Percentiles rank a stretch among this genome's conserved stretches.
phyloP scores from a whole-genome alignment of 805 yeast genomes.

The Monosporozyma yasuniensis region DNA sequence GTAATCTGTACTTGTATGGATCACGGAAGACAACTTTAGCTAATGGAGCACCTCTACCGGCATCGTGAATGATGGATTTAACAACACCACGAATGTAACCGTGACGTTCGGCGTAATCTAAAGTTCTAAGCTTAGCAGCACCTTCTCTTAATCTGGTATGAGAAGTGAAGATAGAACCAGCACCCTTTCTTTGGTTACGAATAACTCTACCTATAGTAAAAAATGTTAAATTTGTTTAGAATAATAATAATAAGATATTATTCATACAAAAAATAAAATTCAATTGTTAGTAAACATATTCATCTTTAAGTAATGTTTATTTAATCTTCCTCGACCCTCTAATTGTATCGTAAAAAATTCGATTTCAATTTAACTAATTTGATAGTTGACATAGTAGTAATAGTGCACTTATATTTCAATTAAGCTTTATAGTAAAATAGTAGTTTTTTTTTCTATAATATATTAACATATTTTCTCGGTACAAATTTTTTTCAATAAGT shows the following conservation, averaged over 20 bases:
- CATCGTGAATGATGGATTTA: slow-evolving; percentile 97
- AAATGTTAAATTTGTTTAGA: background rate
- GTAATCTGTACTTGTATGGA: slow-evolving; percentile 96
- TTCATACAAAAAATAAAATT: background rate
- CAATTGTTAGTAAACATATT: background rate
- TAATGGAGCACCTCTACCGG: slow-evolving; percentile 99
- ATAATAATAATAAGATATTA: background rate
- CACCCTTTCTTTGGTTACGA: slow-evolving; percentile 99
- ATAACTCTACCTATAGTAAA: slow-evolving; percentile 83
- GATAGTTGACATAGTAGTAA: too few species aligned
- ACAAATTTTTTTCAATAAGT: too few species aligned
- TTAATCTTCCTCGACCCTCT: too few species aligned
- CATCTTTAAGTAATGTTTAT: too few species aligned
- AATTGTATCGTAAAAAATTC: too few species aligned
- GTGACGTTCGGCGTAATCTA: slow-evolving; percentile 98
- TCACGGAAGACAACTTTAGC: slow-evolving; percentile 99
- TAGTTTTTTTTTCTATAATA: too few species aligned
- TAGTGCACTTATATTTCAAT: too few species aligned
- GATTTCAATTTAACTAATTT: too few species aligned
- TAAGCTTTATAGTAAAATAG: too few species aligned
- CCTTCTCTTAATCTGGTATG: slow-evolving; percentile 99
- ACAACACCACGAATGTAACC: slow-evolving; percentile 99
- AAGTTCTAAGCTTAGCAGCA: slow-evolving; percentile 99
- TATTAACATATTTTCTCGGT: too few species aligned
- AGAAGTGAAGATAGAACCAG: slow-evolving; percentile 99